Conservation (phyloP, 2,329 filamentous ascomycete genomes). For the Talaromyces sp. region DNA sequence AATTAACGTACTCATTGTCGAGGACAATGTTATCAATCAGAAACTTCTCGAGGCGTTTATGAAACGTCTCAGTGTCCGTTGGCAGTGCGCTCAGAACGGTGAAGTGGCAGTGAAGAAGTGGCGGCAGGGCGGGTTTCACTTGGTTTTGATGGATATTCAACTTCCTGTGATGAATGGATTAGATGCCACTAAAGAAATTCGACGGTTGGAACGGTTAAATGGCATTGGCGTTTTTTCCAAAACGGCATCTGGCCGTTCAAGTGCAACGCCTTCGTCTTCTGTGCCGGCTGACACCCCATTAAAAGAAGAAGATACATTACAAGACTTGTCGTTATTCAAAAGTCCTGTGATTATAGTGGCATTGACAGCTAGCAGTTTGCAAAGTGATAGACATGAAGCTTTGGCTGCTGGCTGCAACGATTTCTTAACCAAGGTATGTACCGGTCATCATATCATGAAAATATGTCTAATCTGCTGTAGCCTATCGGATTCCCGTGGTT, state of each 20-base stretch:
- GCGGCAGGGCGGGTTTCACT: slow-evolving; percentile 85
- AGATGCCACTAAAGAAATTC: slow-evolving; percentile 91
- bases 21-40: slow-evolving; percentile 98
- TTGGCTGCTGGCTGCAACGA: slow-evolving; percentile 95
- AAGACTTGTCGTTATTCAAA: slow-evolving; percentile 66
- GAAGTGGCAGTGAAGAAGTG: slow-evolving; percentile 90
- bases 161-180: slow-evolving; percentile 94
- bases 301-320: slow-evolving; percentile 36
- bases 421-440: slow-evolving; percentile 86
- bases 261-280: slow-evolving; percentile 31
- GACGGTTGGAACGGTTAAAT: slow-evolving; percentile 83
- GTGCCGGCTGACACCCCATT: slow-evolving; percentile 24
- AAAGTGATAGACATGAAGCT: slow-evolving; percentile 92
- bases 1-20: slow-evolving; percentile 95
- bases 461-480: slow-evolving; percentile 44
- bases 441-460: neutral
- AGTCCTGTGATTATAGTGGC: slow-evolving; percentile 97
- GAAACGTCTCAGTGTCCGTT: slow-evolving; percentile 90
- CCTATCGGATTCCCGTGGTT: slow-evolving; percentile 98
- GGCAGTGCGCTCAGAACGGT: slow-evolving; percentile 96
- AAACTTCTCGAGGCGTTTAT: slow-evolving; percentile 92
- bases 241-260: slow-evolving; percentile 54
- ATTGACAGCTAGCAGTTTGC: slow-evolving; percentile 86
- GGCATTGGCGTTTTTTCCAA: slow-evolving; percentile 86
- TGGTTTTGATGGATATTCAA: slow-evolving; percentile 98